Percentiles rank a stretch among this genome's conserved stretches.
phyloP scores from a whole-genome alignment of 768 basidiomycete genomes.

The Lentinus tigrinus region DNA sequence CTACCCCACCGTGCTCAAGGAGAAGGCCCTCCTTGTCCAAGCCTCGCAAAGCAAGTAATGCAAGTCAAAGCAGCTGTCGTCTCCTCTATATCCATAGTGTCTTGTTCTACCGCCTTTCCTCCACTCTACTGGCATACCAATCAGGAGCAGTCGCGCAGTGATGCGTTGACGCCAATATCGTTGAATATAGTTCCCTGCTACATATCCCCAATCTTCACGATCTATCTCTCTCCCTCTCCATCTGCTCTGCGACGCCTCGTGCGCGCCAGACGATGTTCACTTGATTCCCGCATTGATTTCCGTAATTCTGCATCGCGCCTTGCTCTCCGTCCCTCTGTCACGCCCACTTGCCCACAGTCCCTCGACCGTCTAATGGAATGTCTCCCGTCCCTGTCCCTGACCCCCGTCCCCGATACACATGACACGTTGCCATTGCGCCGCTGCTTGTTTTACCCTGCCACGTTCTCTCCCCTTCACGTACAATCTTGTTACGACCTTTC shows the following conservation, averaged over 20 bases:
- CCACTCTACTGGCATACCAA: not conserved
- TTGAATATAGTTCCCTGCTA: not conserved
- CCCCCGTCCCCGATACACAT: not conserved
- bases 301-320: not conserved
- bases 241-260: too few species aligned
- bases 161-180: not conserved
- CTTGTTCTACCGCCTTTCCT: not conserved
- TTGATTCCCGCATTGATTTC: not conserved
- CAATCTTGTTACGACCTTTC: constrained; percentile 12
- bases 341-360: not conserved
- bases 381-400: not conserved
- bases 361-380: constrained; percentile 1
- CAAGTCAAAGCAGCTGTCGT: not conserved
- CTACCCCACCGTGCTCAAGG: constrained; percentile 78
- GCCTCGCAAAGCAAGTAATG: constrained; percentile 22
- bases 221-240: too few species aligned
- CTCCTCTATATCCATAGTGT: not conserved
- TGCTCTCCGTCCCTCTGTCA: not conserved
- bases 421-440: not conserved
- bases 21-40: constrained; percentile 52
- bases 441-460: not conserved
- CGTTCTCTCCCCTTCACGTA: not conserved
- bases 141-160: not conserved
- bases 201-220: not conserved
- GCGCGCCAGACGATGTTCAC: not conserved